Evolutionary conservation across 805 yeast genomes (phyloP).

Genomic region (Saturnispora quitensis): DNA sequence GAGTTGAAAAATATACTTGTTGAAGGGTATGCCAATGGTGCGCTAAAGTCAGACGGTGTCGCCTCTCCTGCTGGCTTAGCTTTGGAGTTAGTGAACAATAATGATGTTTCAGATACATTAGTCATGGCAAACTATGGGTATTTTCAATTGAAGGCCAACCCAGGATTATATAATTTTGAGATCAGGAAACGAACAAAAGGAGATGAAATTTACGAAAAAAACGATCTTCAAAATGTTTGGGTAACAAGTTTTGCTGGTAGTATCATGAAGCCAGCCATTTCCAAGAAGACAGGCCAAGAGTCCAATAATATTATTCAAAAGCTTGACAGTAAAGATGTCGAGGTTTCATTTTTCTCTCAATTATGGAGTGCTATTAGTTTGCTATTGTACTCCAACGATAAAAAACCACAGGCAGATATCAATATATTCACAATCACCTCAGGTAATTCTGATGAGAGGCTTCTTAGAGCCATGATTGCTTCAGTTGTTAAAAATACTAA

Average conservation of each 20-base stretch:
- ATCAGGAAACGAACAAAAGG: slow-evolving; percentile 36
- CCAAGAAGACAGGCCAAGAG: slow-evolving; percentile 21
- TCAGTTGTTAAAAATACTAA: slow-evolving; percentile 62
- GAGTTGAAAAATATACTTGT: slow-evolving; percentile 47
- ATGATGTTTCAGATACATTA: slow-evolving; percentile 40
- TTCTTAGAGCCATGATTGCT: slow-evolving; percentile 68
- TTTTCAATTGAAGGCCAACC: slow-evolving; percentile 64
- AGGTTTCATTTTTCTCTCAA: background rate
- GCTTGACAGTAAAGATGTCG: slow-evolving; percentile 5
- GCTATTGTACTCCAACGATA: background rate
- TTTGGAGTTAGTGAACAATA: slow-evolving; percentile 29
- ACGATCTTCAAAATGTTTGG: slow-evolving; percentile 12
- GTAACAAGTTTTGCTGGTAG: slow-evolving; percentile 39
- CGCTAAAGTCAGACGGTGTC: slow-evolving; percentile 23
- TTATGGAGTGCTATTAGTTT: background rate
- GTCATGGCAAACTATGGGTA: slow-evolving; percentile 82
- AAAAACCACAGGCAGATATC: slow-evolving; percentile 43
- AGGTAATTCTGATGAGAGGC: slow-evolving; percentile 70
- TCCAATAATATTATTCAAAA: slow-evolving; percentile 3
- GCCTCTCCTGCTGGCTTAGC: slow-evolving; percentile 44
- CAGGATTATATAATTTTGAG: slow-evolving; percentile 58
- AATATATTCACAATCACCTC: slow-evolving; percentile 79
- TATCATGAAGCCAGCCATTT: slow-evolving; percentile 34
- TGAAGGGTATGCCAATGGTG: slow-evolving; percentile 54
- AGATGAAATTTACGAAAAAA: slow-evolving; percentile 32